phyloP scores from a whole-genome alignment of 495 filamentous ascomycete genomes.

The Xylaria longipes region DNA sequence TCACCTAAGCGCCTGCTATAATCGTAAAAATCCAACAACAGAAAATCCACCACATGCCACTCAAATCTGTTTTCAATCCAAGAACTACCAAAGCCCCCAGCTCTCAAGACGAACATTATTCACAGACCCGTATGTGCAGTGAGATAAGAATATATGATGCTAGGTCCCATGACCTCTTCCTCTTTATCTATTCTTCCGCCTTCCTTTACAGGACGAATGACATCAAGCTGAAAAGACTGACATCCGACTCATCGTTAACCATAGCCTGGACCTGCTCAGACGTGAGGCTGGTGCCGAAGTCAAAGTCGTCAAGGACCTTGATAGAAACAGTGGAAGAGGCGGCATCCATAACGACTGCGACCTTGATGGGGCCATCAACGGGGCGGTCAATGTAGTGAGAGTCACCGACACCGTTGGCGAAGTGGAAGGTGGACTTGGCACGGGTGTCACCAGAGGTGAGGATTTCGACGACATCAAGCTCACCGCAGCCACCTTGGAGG shows the following conservation, averaged over 20 bases:
- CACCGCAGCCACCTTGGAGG: slow-evolving; percentile 63
- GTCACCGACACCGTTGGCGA: slow-evolving; percentile 59
- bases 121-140: slow-evolving; percentile 22
- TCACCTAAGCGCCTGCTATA: slow-evolving; percentile 27
- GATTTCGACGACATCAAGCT: slow-evolving; percentile 75
- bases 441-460: slow-evolving; percentile 55
- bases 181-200: neutral
- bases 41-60: neutral
- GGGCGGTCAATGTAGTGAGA: slow-evolving; percentile 71
- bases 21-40: slow-evolving; percentile 14
- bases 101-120: neutral
- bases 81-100: neutral
- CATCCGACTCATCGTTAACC: slow-evolving; percentile 33
- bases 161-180: neutral
- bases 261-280: slow-evolving; percentile 41
- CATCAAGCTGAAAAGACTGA: slow-evolving; percentile 39
- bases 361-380: slow-evolving; percentile 56
- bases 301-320: slow-evolving; percentile 43
- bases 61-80: slow-evolving; percentile 18
- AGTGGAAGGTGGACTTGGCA: slow-evolving; percentile 67
- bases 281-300: slow-evolving; percentile 43
- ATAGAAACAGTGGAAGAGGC: slow-evolving; percentile 38
- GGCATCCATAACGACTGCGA: slow-evolving; percentile 64
- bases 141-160: slow-evolving; percentile 16
- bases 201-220: slow-evolving; percentile 25